Percentiles rank a stretch among this genome's conserved stretches.
phyloP scores from a whole-genome alignment of 2,329 filamentous ascomycete species.

The Claviceps pusilla region DNA sequence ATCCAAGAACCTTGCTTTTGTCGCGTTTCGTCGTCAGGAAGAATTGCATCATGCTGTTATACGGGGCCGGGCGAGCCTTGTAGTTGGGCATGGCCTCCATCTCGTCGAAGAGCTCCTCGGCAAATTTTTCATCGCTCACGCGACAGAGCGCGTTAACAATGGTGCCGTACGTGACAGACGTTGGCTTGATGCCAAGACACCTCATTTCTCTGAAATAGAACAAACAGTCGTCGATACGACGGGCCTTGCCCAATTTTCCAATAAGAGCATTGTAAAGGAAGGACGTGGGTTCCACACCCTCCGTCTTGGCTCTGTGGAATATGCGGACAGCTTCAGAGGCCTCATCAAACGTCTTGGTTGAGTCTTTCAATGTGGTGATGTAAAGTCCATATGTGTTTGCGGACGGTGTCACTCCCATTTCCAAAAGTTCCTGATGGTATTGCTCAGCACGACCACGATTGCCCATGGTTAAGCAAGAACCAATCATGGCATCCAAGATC shows the following conservation, averaged over 20 bases:
- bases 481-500: conserved; percentile 92
- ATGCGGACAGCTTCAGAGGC: conserved; percentile 94
- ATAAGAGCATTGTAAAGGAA: conserved; percentile 98
- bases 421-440: conserved; percentile 80
- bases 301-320: conserved; percentile 82
- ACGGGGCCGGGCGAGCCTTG: conserved; percentile 90
- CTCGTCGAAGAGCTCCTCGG: conserved; percentile 94
- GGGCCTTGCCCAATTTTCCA: conserved; percentile 93
- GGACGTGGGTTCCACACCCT: conserved; percentile 88
- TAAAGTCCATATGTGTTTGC: conserved; percentile 97
- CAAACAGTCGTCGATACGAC: conserved; percentile 92
- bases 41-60: conserved; percentile 99
- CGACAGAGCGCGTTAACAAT: conserved; percentile 96
- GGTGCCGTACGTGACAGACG: conserved; percentile 93
- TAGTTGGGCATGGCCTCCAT: conserved; percentile 99
- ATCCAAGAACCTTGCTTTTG: conserved; percentile 79
- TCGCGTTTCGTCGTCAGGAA: conserved; percentile 96
- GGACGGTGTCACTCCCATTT: conserved; percentile 80
- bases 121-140: conserved; percentile 93
- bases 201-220: conserved; percentile 99
- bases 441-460: conserved; percentile 68
- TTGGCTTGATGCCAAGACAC: conserved; percentile 78
- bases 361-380: conserved; percentile 97
- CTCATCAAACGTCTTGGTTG: conserved; percentile 93
- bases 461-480: conserved; percentile 71